These are phyloP conservation scores for Neurospora hispaniola DNA, from an alignment of 495 filamentous ascomycete species.

Conservation along the genomic window DNA sequence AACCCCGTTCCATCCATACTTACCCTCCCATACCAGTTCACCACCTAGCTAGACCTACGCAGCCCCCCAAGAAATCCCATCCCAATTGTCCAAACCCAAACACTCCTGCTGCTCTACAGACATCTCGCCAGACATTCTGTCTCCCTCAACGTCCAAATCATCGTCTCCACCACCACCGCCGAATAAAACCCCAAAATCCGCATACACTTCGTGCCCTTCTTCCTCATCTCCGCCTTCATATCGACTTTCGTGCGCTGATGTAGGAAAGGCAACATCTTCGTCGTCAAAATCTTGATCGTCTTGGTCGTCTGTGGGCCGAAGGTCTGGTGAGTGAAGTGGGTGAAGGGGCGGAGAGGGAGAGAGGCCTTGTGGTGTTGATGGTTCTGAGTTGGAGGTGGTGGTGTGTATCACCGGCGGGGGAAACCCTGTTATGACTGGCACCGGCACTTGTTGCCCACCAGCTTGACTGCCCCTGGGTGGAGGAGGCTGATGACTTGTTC, in stretches of 20 bases:
- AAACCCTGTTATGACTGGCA: background rate
- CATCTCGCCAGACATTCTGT: constrained; percentile 8
- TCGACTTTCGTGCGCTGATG: constrained; percentile 32
- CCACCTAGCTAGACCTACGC: constrained; percentile 6
- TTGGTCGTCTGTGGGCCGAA: constrained; percentile 5
- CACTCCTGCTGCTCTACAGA: background rate
- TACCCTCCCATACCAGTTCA: background rate
- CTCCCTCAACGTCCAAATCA: constrained; percentile 6
- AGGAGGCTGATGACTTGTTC: background rate
- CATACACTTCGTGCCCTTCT: constrained; percentile 30
- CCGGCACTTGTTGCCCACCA: background rate
- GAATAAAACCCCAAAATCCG: constrained; percentile 38
- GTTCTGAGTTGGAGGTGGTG: background rate
- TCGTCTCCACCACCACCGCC: constrained; percentile 15
- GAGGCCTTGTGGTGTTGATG: constrained; percentile 4
- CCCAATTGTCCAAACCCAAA: constrained; percentile 15
- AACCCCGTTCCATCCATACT: too few relatives aligned
- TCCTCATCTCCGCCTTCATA: constrained; percentile 33
- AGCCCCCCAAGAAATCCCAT: constrained; percentile 24
- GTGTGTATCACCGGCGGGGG: background rate
- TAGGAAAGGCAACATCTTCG: constrained; percentile 32
- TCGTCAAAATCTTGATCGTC: constrained; percentile 14
- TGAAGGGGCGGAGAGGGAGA: constrained; percentile 12
- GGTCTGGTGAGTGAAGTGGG: constrained; percentile 18
- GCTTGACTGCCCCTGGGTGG: background rate